These are phyloP conservation scores for Suillus fuscotomentosus DNA, from an alignment of 768 basidiomycete genomes.

Conservation along the genomic window DNA sequence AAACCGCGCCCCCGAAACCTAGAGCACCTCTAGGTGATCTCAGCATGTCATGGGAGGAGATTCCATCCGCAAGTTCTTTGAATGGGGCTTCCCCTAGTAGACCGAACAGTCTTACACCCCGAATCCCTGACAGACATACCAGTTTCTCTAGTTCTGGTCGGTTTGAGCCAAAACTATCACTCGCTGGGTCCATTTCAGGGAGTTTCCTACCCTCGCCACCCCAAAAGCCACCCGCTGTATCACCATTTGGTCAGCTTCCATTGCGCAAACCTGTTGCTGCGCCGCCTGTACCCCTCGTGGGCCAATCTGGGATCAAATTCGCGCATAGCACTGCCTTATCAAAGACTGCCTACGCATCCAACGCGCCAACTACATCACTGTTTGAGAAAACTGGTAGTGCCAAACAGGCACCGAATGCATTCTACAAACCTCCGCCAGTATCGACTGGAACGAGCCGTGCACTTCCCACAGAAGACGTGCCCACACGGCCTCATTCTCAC, in stretches of 20 bases:
- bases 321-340: conserved; percentile 1
- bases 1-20: conserved; percentile 19
- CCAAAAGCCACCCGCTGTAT: neutral
- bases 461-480: conserved; percentile 9
- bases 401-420: conserved; percentile 58
- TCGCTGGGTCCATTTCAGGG: conserved; percentile 3
- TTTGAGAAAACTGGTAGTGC: conserved; percentile 50
- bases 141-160: conserved; percentile 8
- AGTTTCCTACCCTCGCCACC: conserved; percentile 1
- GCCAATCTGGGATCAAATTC: conserved; percentile 8
- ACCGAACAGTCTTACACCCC: conserved; percentile 4
- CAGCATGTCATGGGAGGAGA: conserved; percentile 64
- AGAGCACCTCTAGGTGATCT: conserved; percentile 31
- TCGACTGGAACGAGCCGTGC: conserved; percentile 13
- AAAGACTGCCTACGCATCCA: conserved; percentile 8
- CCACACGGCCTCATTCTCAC: conserved; percentile 6
- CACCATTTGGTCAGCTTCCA: conserved; percentile 1
- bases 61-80: conserved; percentile 17
- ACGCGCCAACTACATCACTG: conserved; percentile 18
- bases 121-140: conserved; percentile 25
- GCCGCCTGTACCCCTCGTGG: conserved; percentile 12
- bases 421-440: conserved; percentile 53
- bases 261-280: conserved; percentile 3
- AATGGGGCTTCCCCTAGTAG: conserved; percentile 11
- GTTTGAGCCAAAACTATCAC: neutral